Evolutionary conservation across 2,329 filamentous ascomycete species (phyloP), one percentile per base, ranked within the genome.

Genomic region (Arthrobotrys iridis): DNA sequence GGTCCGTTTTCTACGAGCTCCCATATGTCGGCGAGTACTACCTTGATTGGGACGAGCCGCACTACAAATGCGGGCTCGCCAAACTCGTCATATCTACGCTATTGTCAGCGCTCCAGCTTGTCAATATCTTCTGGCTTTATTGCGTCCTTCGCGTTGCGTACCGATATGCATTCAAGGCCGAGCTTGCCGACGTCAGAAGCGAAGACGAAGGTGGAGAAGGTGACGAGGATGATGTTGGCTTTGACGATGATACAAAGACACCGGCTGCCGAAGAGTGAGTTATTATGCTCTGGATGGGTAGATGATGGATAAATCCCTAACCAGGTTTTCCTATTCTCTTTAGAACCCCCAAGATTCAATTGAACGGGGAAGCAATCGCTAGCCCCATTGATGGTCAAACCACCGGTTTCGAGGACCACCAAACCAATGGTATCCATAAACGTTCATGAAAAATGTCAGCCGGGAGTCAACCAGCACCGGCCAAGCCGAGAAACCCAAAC

Each of bases 121-220:
- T 94, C 62, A 94, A 94, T 81, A 82, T 93, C 7, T 93, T 93
- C 83, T 94, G 91, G 91, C 87, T 93, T 71, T 92, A 89, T 82
- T 88, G 90, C 82, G 93, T 94, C 79, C 81, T 91, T 72, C 86
- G 91, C 77, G 92, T 93, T 77, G 89, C 90, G 50, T 91, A 89
- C 79, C 86, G 91, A 72, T 91, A 92, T 78, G 83, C 91, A 24
- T 43, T 86, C 86, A 79, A 86, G 87, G 60, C 84, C 85, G 18
- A 86, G 86, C 33, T 76, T 3, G 87, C 89, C 58, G 91, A 93
- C 80, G 91, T 93, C 76, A 86, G 91, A 76, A 92, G 90, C 75
- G 90, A 92, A 18, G 88, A 90, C 79, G 89, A 90, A 50, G 88
- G 89, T 30, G 87, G 88, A 7, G 82, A 84, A 4, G 87, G 88